Conservation (phyloP, 2,329 filamentous ascomycete genomes). For the Torrubiella hemipterigena region DNA sequence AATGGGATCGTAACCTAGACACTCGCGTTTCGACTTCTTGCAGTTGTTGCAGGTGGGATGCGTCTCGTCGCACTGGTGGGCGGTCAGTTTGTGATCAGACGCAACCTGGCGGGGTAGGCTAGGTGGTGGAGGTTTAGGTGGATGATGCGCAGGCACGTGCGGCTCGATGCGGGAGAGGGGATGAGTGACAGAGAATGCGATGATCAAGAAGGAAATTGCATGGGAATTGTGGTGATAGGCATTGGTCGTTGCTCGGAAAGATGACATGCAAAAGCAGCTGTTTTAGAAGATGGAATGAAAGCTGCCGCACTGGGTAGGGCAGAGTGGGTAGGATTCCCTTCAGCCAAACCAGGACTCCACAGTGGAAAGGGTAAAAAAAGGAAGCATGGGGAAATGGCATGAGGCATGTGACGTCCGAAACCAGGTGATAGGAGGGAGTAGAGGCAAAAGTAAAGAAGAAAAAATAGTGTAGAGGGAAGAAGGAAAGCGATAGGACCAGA, state of each 20-base stretch:
- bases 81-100: constrained; percentile 11
- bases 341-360: too few species aligned
- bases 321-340: too few species aligned
- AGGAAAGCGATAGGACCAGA: constrained; percentile 5
- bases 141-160: background rate
- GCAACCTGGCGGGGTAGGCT: constrained; percentile 5
- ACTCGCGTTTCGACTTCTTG: constrained; percentile 80
- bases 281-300: too few species aligned
- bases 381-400: background rate
- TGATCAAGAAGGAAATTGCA: background rate
- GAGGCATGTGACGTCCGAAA: background rate
- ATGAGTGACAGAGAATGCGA: background rate
- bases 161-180: background rate
- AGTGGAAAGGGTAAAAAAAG: too few species aligned
- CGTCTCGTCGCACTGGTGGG: constrained; percentile 78
- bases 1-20: constrained; percentile 75
- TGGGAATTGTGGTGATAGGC: background rate
- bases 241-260: too few species aligned
- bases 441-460: background rate
- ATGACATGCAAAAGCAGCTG: too few species aligned
- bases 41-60: constrained; percentile 88
- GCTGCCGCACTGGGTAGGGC: too few species aligned
- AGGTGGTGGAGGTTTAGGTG: background rate
- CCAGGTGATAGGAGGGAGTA: background rate
- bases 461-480: background rate